Percentiles rank a stretch among this genome's conserved stretches.
Conservation (phyloP, 208 protist species). For the Leishmania guyanensis region DNA sequence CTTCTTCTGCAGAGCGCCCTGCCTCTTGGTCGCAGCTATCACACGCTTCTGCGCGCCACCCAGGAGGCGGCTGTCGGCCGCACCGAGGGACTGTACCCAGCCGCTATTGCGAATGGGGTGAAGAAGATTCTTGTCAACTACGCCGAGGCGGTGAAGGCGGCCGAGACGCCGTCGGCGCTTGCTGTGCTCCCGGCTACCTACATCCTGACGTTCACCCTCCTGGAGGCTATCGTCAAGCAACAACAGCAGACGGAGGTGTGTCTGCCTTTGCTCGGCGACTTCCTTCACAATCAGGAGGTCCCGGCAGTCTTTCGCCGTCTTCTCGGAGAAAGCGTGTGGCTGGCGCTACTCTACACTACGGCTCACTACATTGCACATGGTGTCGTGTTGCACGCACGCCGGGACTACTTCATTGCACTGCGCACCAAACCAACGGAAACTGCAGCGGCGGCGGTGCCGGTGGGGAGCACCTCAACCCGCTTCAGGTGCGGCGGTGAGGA, state of each 20-base stretch:
- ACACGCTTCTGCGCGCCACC: constrained; percentile 33
- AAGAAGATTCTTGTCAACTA: constrained; percentile 51
- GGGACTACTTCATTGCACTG: constrained; percentile 76
- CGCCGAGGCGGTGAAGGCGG: constrained; percentile 47
- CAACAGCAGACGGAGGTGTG: constrained; percentile 18
- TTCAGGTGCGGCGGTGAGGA: constrained; percentile 30
- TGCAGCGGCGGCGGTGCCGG: background rate
- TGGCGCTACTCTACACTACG: constrained; percentile 74
- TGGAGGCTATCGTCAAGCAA: constrained; percentile 41
- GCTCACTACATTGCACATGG: constrained; percentile 88
- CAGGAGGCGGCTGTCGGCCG: constrained; percentile 52
- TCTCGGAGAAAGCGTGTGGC: constrained; percentile 79
- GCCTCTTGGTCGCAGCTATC: constrained; percentile 59
- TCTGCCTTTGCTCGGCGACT: constrained; percentile 44
- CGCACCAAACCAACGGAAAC: constrained; percentile 5
- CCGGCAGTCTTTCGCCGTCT: constrained; percentile 50
- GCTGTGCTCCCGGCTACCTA: constrained; percentile 44
- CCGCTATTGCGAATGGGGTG: constrained; percentile 59
- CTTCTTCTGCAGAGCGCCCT: constrained; percentile 50
- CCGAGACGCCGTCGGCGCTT: constrained; percentile 44
- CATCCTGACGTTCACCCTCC: constrained; percentile 45
- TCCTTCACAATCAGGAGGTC: constrained; percentile 62
- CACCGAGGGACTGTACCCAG: constrained; percentile 49
- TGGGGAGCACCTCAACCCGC: background rate
- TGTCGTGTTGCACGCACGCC: constrained; percentile 76